Base-by-base conservation (phyloP, 495 filamentous ascomycete species). In the Penicillium ucsense region DNA sequence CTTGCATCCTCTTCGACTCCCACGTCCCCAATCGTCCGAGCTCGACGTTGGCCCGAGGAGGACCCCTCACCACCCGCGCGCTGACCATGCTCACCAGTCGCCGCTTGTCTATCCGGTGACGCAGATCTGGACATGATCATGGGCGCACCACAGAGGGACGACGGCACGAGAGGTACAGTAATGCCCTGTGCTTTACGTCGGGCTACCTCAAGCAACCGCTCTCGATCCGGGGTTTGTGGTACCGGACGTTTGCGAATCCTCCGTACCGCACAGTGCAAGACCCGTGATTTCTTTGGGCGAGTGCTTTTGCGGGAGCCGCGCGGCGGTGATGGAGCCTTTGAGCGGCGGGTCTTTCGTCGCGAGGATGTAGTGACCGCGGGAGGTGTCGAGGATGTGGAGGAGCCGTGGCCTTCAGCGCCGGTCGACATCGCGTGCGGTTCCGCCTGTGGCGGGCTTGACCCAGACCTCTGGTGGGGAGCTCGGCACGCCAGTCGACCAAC, bases 321-420 rank as follows among this genome's bases (percentile, higher is more conserved):
- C 9, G 48, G 39, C 6, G 41, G 31, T 29, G 48, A 40, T n/a
- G n/a, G 46, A 11, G 20, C 20, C 20, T 20, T 20, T 20, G 20
- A 20, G 2, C 20, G 20, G 20, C 20, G 20, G 20, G 20, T 20
- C 20, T 20, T 20, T 20, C 20, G 20, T 20, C 20, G 20, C 20
- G 20, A 20, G 20, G 20, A 20, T 20, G 20, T 20, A 20, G 20
- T 20, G 20, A 20, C 28, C 6, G 39, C 28, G 12, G 39, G 31
- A 41, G 39, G 31, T 9, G 39, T 30, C 6, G 86, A 76, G 51
- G 85, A 86, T 83, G 51, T 62, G 34, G 48, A 59, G 47, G 52
- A 52, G 45, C 43, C 52, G 30, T 44, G 52, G 45, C 38, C 28
- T 30, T 44, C 48, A 42, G 59, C n/a, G 49, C 56, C 56, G 55